phyloP scores from a whole-genome alignment of 129 eudicot species.

The Smallanthus sonchifolius region DNA sequence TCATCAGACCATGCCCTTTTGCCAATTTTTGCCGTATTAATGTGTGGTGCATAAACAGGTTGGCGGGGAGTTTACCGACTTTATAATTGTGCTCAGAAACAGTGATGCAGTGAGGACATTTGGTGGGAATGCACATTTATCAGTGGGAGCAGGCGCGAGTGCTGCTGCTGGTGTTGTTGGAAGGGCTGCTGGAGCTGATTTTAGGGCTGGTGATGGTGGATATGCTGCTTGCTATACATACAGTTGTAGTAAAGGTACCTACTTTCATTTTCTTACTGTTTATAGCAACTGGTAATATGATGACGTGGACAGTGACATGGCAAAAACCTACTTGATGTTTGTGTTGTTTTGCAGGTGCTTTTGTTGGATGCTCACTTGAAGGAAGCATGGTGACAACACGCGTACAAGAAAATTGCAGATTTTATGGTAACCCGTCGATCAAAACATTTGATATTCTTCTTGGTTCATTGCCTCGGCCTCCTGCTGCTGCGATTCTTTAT shows the following conservation, averaged over 20 bases:
- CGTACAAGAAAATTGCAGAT: constrained; percentile 46
- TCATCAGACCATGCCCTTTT: not conserved
- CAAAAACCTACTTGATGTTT: not conserved
- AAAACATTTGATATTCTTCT: constrained; percentile 64
- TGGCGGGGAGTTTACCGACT: constrained; percentile 70
- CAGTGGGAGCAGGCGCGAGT: constrained; percentile 61
- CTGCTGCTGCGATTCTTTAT: constrained; percentile 65
- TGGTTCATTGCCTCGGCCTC: constrained; percentile 59
- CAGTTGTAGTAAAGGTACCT: constrained; percentile 67
- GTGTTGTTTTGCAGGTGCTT: constrained; percentile 44
- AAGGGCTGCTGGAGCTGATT: constrained; percentile 65
- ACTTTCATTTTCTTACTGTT: not conserved
- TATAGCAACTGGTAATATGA: not conserved
- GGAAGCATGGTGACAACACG: constrained; percentile 56
- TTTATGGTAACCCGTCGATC: constrained; percentile 54
- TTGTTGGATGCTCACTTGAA: constrained; percentile 70
- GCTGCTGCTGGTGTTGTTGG: constrained; percentile 68
- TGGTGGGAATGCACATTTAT: constrained; percentile 59
- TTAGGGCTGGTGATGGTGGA: constrained; percentile 75
- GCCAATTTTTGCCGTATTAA: not conserved
- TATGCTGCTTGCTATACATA: constrained; percentile 72
- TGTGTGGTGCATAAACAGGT: constrained; percentile 32
- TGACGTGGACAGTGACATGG: not conserved
- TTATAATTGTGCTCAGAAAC: constrained; percentile 56
- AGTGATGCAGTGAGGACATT: constrained; percentile 51